phyloP scores from a whole-genome alignment of 768 basidiomycete genomes.

The Suillus cothurnatus region DNA sequence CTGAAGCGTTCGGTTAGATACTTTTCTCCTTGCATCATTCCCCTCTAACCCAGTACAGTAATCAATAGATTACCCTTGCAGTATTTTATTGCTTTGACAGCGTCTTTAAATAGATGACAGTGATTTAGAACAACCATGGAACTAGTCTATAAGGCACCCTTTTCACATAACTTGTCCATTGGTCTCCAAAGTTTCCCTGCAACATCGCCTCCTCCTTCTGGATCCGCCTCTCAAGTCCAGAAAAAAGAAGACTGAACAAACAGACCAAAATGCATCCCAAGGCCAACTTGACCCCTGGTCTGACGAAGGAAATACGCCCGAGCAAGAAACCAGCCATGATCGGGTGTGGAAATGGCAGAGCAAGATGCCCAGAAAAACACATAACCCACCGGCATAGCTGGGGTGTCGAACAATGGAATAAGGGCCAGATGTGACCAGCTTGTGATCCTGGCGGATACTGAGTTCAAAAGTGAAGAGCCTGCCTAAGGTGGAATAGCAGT shows the following conservation, averaged over 20 bases:
- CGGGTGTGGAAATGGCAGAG: slow-evolving; percentile 5
- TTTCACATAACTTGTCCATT: slow-evolving; percentile 11
- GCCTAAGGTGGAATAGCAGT: slow-evolving; percentile 39
- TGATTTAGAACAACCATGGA: slow-evolving; percentile 11
- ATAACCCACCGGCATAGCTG: slow-evolving; percentile 9
- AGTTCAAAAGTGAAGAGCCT: slow-evolving; percentile 43
- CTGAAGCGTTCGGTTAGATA: background rate
- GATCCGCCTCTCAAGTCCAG: slow-evolving; percentile 13
- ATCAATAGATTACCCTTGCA: background rate
- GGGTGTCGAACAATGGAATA: slow-evolving; percentile 46
- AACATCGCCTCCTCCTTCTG: slow-evolving; percentile 16
- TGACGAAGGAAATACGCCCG: slow-evolving; percentile 7
- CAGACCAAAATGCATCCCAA: slow-evolving; percentile 4
- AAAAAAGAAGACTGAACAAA: background rate
- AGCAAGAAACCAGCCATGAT: slow-evolving; percentile 14
- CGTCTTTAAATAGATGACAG: background rate
- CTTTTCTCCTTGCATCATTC: background rate
- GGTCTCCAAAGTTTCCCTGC: slow-evolving; percentile 13
- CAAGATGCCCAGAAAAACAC: slow-evolving; percentile 10
- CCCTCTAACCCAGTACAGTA: background rate
- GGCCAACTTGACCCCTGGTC: background rate
- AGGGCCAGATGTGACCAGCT: slow-evolving; percentile 40
- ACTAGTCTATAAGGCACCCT: slow-evolving; percentile 14
- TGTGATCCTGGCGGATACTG: slow-evolving; percentile 37
- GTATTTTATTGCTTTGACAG: background rate